Percentiles rank a stretch among this genome's conserved stretches.
Evolutionary conservation across 108 stramenopile genomes (phyloP).

Genomic region (Cylindrotheca closterium): DNA sequence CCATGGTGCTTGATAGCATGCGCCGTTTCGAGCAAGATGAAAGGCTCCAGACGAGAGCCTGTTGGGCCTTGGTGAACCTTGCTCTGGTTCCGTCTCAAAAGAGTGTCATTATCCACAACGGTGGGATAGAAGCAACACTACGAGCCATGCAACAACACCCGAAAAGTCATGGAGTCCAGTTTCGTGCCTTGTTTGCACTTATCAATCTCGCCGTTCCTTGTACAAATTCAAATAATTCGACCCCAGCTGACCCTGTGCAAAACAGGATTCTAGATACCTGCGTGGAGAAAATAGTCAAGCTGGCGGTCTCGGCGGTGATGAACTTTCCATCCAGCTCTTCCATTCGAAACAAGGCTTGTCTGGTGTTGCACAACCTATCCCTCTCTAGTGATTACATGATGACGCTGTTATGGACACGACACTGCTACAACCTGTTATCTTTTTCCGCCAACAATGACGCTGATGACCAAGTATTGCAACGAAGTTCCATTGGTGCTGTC

Average conservation of each 20-base stretch:
- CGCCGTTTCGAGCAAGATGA: constrained; percentile 55
- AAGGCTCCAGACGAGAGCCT: constrained; percentile 84
- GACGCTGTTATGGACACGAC: constrained; percentile 70
- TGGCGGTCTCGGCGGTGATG: constrained; percentile 81
- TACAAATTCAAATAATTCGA: constrained; percentile 38
- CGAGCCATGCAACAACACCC: constrained; percentile 84
- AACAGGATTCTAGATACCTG: constrained; percentile 68
- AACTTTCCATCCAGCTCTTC: constrained; percentile 82
- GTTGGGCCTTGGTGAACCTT: constrained; percentile 90
- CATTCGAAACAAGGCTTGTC: constrained; percentile 86
- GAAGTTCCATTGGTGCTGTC: constrained; percentile 74
- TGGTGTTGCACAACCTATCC: constrained; percentile 89
- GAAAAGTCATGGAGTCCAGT: constrained; percentile 78
- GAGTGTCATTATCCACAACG: constrained; percentile 61
- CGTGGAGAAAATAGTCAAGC: constrained; percentile 57
- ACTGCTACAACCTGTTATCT: constrained; percentile 77
- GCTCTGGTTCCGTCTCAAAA: constrained; percentile 84
- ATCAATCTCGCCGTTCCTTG: constrained; percentile 89
- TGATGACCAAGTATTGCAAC: constrained; percentile 67
- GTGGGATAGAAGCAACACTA: constrained; percentile 69
- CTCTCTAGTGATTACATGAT: constrained; percentile 68
- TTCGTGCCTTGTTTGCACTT: constrained; percentile 86
- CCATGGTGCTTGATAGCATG: constrained; percentile 87
- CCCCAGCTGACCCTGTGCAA: constrained; percentile 42
- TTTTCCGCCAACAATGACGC: constrained; percentile 75